Evolutionary conservation across 176 grass and related monocot genomes (phyloP).

Genomic region (Eragrostis nindensis): DNA sequence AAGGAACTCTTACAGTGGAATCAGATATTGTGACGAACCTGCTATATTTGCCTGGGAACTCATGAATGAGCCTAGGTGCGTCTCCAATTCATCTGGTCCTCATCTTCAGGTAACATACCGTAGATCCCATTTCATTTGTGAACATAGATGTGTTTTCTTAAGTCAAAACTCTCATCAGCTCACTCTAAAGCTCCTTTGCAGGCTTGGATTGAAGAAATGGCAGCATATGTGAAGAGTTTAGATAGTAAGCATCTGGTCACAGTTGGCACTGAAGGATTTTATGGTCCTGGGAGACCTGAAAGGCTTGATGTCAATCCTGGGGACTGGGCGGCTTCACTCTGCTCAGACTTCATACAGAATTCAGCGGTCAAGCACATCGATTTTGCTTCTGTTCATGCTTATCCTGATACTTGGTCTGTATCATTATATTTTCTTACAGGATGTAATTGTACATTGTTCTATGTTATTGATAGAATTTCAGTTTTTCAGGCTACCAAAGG

Average conservation of each 20-base stretch:
- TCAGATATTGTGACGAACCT: constrained; percentile 85
- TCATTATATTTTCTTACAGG: not conserved
- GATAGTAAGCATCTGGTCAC: constrained; percentile 84
- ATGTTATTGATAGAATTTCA: constrained; percentile 12
- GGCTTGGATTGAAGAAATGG: constrained; percentile 94
- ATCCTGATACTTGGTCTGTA: constrained; percentile 84
- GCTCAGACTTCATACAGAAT: constrained; percentile 89
- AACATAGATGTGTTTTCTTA: not conserved
- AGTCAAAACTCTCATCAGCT: constrained; percentile 15
- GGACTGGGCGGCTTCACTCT: constrained; percentile 81
- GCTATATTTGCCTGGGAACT: constrained; percentile 99
- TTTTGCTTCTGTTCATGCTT: constrained; percentile 94
- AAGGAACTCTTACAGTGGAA: constrained; percentile 89
- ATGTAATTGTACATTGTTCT: not conserved
- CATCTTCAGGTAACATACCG: constrained; percentile 68
- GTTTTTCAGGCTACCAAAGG: constrained; percentile 73
- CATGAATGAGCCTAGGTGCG: constrained; percentile 94
- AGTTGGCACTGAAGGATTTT: constrained; percentile 95
- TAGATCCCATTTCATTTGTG: not conserved
- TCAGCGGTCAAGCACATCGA: constrained; percentile 81
- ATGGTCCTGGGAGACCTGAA: constrained; percentile 55
- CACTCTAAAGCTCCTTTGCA: constrained; percentile 45
- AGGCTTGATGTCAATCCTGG: constrained; percentile 72
- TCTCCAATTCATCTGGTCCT: constrained; percentile 75
- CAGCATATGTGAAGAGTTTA: constrained; percentile 71